These are phyloP conservation scores for Seminavis robusta DNA, from an alignment of 108 stramenopile genomes.

Conservation along the genomic window DNA sequence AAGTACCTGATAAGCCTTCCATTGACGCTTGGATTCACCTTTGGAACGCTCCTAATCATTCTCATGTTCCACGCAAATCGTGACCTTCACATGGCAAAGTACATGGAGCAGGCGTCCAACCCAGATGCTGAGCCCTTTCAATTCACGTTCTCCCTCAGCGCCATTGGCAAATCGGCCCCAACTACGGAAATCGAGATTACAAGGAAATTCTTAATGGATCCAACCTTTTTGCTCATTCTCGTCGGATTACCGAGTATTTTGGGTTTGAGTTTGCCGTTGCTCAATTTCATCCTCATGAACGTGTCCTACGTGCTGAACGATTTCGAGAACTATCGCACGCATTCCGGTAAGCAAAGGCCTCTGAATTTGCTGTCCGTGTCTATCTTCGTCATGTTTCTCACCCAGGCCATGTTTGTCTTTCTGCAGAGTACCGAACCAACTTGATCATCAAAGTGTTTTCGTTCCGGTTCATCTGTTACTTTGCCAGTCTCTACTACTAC, in stretches of 20 bases:
- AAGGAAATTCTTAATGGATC: slow-evolving; percentile 61
- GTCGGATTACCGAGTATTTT: slow-evolving; percentile 76
- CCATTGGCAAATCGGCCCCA: slow-evolving; percentile 52
- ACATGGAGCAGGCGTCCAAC: slow-evolving; percentile 37
- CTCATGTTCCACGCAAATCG: slow-evolving; percentile 83
- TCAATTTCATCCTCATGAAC: slow-evolving; percentile 79
- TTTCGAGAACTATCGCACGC: slow-evolving; percentile 96
- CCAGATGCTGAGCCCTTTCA: slow-evolving; percentile 32
- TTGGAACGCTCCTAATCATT: slow-evolving; percentile 68
- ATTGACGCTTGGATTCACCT: slow-evolving; percentile 73
- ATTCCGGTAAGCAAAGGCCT: slow-evolving; percentile 40
- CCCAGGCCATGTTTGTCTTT: not conserved
- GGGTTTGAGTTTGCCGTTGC: slow-evolving; percentile 77
- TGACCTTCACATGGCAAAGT: slow-evolving; percentile 79
- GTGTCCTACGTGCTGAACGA: slow-evolving; percentile 78
- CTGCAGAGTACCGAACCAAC: slow-evolving; percentile 79
- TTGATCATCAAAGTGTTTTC: slow-evolving; percentile 97
- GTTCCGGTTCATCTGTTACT: slow-evolving; percentile 97
- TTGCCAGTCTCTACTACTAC: slow-evolving; percentile 95
- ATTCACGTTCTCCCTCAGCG: slow-evolving; percentile 36
- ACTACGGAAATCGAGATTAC: slow-evolving; percentile 56
- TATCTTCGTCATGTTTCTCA: not conserved
- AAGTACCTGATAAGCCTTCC: slow-evolving; percentile 82
- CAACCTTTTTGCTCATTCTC: slow-evolving; percentile 79
- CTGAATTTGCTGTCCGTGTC: not conserved